Evolutionary conservation across 495 filamentous ascomycete genomes (phyloP), one percentile per base, ranked within the genome.

Genomic region (Achaetomiella virescens): DNA sequence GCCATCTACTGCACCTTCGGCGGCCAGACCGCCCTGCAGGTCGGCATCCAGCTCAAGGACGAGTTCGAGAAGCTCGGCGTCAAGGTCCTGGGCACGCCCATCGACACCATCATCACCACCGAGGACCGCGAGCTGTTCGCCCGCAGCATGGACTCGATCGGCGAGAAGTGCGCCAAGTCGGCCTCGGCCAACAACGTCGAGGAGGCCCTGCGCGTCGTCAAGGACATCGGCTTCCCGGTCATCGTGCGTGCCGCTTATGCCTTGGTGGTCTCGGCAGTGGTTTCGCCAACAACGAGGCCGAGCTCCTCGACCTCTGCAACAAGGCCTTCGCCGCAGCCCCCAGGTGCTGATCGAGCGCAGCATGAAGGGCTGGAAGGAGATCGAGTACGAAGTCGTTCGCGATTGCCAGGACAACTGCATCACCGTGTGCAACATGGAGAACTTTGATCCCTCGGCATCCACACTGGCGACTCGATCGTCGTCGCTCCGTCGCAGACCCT

Each of bases 291-390:
- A 83, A 96, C 70, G 87, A 95, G 71, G 72, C 80, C n/a, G 81
- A 97, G 69, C 75, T 98, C 43, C 74, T 88, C 50, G 89, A 93
- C 3, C 83, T 97, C n/a, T 98, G 93, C 76, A 85, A 87, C 65
- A 95, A 92, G 69, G 92, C 93, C 20, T 87, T 98, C 61, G 90
- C 93, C 12, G 93, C 52, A 96, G 91, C 64, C 93, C 93, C 2
- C 93, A 98, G 73, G 89, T 98, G 6, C 77, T 98, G 31, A 91
- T 98, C 58, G 93, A 98, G 75, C 83, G 87, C 69, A 95, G 90
- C 74, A 98, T 98, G 93, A 97, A 97, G 75, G 92, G 92, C 63
- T 98, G 92, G 92, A 97, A 97, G 74, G 92, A 97, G 72, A 87
- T 96, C 52, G 92, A 97, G 70, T 97, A 97, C 67, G 92, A 97